Percentiles rank a stretch among this genome's conserved stretches.
Conservation (phyloP, 768 basidiomycete species). For the Tylopilus subfusipes region DNA sequence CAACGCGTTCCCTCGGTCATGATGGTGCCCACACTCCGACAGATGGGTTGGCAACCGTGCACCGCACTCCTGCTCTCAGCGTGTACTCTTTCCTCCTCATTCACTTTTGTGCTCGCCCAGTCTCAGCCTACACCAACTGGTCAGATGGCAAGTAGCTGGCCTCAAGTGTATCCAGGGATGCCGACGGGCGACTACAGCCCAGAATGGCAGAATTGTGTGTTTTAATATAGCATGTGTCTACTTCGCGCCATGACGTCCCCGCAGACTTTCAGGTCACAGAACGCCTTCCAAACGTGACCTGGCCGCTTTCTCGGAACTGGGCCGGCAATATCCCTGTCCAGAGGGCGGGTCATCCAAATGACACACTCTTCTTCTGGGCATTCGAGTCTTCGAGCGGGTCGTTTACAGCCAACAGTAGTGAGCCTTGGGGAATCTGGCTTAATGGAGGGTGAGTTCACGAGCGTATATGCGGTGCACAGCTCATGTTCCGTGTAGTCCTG, state of each 20-base stretch:
- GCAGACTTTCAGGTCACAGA: slow-evolving; percentile 58
- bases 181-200: neutral
- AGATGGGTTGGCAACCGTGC: neutral
- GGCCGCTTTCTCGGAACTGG: slow-evolving; percentile 44
- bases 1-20: no score
- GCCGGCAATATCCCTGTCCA: slow-evolving; percentile 67
- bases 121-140: neutral
- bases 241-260: neutral
- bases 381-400: slow-evolving; percentile 57
- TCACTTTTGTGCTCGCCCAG: neutral
- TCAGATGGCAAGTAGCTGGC: neutral
- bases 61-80: neutral
- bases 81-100: neutral
- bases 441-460: slow-evolving; percentile 55
- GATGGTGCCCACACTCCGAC: neutral
- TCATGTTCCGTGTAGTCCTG: slow-evolving; percentile 42
- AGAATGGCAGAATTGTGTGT: slow-evolving; percentile 44
- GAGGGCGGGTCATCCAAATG: slow-evolving; percentile 55
- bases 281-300: slow-evolving; percentile 57
- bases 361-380: slow-evolving; percentile 65
- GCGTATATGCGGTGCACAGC: neutral
- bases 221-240: neutral
- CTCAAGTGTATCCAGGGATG: neutral
- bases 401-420: slow-evolving; percentile 39
- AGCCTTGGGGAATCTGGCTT: slow-evolving; percentile 72